Evolutionary conservation across 768 basidiomycete species (phyloP).

Genomic region (Fomitopsis serialis): DNA sequence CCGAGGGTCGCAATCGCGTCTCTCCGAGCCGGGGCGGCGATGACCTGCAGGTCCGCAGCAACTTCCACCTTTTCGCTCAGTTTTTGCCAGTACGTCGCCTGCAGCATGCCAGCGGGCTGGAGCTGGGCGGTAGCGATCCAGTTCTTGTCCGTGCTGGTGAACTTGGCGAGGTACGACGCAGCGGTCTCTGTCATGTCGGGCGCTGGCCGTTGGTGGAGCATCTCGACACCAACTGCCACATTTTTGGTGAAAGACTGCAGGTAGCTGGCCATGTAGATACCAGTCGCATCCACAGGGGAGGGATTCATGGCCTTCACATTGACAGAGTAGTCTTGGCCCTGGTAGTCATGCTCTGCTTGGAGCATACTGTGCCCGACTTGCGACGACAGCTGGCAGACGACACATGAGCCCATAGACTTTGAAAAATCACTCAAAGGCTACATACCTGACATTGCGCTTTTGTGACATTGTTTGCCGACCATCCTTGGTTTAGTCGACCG

Average conservation of each 20-base stretch:
- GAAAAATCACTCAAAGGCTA: slow-evolving; percentile 1
- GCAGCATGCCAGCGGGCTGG: slow-evolving; percentile 75
- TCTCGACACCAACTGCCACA: slow-evolving; percentile 83
- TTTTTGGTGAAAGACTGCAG: slow-evolving; percentile 91
- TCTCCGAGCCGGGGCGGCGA: slow-evolving; percentile 73
- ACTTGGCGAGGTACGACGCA: slow-evolving; percentile 78
- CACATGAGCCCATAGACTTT: neutral
- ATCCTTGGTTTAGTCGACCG: slow-evolving; percentile 85
- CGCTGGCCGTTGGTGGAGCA: slow-evolving; percentile 74
- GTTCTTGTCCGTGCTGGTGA: slow-evolving; percentile 61
- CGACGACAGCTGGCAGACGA: slow-evolving; percentile 55
- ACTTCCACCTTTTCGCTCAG: slow-evolving; percentile 94
- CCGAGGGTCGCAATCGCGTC: slow-evolving; percentile 93
- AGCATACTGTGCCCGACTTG: slow-evolving; percentile 84
- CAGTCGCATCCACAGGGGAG: slow-evolving; percentile 78
- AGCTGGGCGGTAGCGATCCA: slow-evolving; percentile 95
- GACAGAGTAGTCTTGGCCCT: slow-evolving; percentile 79
- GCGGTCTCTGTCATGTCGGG: slow-evolving; percentile 66
- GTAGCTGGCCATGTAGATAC: slow-evolving; percentile 88
- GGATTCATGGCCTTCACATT: slow-evolving; percentile 91
- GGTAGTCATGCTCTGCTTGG: slow-evolving; percentile 91
- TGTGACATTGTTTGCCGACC: slow-evolving; percentile 70
- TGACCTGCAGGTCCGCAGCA: slow-evolving; percentile 86
- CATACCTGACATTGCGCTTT: slow-evolving; percentile 87
- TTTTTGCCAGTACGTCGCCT: slow-evolving; percentile 96